These are phyloP conservation scores for Epicoccum nigrum DNA, from an alignment of 2,329 filamentous ascomycete genomes.

Conservation along the genomic window DNA sequence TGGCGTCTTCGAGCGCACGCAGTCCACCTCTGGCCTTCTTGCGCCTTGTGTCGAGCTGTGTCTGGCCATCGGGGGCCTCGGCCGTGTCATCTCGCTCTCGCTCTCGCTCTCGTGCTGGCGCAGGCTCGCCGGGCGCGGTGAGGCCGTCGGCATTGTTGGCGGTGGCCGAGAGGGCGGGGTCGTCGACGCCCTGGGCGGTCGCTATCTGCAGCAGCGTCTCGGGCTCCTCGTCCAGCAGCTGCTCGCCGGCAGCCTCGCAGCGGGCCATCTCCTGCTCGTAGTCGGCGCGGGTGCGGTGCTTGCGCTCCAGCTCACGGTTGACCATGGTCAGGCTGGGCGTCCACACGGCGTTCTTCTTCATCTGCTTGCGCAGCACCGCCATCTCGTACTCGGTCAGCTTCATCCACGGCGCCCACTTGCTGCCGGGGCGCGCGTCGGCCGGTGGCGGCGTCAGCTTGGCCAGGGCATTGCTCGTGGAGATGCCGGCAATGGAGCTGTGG, in stretches of 20 bases:
- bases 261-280: slow-evolving; percentile 63
- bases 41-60: slow-evolving; percentile 68
- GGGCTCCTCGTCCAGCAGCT: slow-evolving; percentile 65
- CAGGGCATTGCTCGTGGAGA: slow-evolving; percentile 67
- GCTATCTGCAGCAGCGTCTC: slow-evolving; percentile 33
- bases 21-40: slow-evolving; percentile 55
- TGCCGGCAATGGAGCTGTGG: slow-evolving; percentile 60
- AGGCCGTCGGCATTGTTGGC: slow-evolving; percentile 18
- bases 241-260: slow-evolving; percentile 65
- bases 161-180: slow-evolving; percentile 20
- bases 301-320: slow-evolving; percentile 73
- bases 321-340: slow-evolving; percentile 87
- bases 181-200: slow-evolving; percentile 25
- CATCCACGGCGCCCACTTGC: slow-evolving; percentile 67
- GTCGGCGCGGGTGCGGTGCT: slow-evolving; percentile 62
- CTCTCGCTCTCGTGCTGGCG: slow-evolving; percentile 53
- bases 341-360: slow-evolving; percentile 93
- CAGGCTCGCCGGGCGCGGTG: slow-evolving; percentile 19
- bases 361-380: slow-evolving; percentile 76
- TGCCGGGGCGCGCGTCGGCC: slow-evolving; percentile 63
- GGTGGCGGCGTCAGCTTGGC: slow-evolving; percentile 65
- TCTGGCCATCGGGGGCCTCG: slow-evolving; percentile 73
- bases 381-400: slow-evolving; percentile 71
- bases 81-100: too few relatives aligned
- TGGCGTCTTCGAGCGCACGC: slow-evolving; percentile 46